phyloP scores from a whole-genome alignment of 2,329 filamentous ascomycete species.

The Graphilbum ipis-grandicollis region DNA sequence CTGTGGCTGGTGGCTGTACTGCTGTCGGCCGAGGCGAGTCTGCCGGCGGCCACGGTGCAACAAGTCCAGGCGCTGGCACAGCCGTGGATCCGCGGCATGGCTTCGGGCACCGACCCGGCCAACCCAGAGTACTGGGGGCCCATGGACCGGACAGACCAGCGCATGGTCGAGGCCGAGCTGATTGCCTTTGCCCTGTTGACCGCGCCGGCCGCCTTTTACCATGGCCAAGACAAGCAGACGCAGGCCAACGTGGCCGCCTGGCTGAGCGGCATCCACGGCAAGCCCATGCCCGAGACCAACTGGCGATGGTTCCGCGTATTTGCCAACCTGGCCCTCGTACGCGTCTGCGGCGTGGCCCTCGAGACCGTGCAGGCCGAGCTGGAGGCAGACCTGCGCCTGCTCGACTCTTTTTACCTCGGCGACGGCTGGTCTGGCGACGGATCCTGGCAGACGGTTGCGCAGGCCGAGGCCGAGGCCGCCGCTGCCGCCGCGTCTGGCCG shows the following conservation, averaged over 20 bases:
- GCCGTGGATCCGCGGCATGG: constrained; percentile 16
- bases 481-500: background rate
- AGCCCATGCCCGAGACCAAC: constrained; percentile 5
- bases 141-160: constrained; percentile 25
- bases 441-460: constrained; percentile 1
- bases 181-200: constrained; percentile 28
- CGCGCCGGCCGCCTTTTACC: constrained; percentile 20
- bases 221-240: constrained; percentile 10
- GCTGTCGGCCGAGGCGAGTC: background rate
- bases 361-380: background rate
- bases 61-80: background rate
- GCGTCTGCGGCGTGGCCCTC: background rate
- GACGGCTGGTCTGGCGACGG: constrained; percentile 7
- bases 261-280: constrained; percentile 3
- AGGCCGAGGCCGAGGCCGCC: background rate
- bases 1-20: constrained; percentile 13
- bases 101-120: constrained; percentile 15
- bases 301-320: constrained; percentile 8
- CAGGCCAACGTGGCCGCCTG: constrained; percentile 14
- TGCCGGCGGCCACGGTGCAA: too few relatives aligned
- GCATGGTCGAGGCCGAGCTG: constrained; percentile 37
- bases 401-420: constrained; percentile 5
- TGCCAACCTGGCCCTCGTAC: constrained; percentile 4
- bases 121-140: constrained; percentile 27
- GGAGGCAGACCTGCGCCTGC: constrained; percentile 1